Base-by-base conservation (phyloP, 1,284 basidiomycete species). In the Naganishia albida region DNA sequence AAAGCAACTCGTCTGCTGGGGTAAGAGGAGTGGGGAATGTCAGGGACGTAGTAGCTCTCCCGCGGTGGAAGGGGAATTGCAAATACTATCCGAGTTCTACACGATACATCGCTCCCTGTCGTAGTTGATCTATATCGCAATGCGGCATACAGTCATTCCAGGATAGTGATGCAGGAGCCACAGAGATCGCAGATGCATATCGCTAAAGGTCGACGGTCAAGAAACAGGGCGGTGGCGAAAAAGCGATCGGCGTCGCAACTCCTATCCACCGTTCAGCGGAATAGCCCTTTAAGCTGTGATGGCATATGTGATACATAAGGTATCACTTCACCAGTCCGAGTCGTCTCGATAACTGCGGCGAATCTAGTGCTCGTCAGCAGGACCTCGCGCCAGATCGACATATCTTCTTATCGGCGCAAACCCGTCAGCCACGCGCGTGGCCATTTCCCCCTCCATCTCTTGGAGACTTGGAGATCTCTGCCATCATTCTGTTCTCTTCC, bases 1-100 rank as follows among this genome's bases (percentile, higher is more conserved):
- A 74, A 93, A 97, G 77, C 81, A 93, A 67, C 81, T 94, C 43
- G 83, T 96, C 18, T 85, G 86, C 62, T 93, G 90, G n/a, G 87
- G 80, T 94, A n/a, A 86, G 88, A 15, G 91, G 91, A 0, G 82
- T 90, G 48, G 86, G 87, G 63, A 95, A 94, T 77, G 84, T 96
- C 34, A 82, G 90, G 67, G 93, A 97, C 77, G 91, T 91, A 71
- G 86, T 93, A 55, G 86, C 91, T 2, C 91, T 95, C 82, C 92
- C 93, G 0, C 81, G 93, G 67, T 93, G 91, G 88, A 85, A 88
- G 23, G 91, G 91, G 20, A 83, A 76, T 68, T 80, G 79, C 67
- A 72, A 72, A 52, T 80, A 78, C 66, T 80, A 73, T 67, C 4
- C 15, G 54, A 46, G 54, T 44, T n/a, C n/a, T n/a, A n/a, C n/a